Percentiles rank a stretch among this genome's conserved stretches.
phyloP scores from a whole-genome alignment of 345 rosid genomes.

The Murraya koenigii region DNA sequence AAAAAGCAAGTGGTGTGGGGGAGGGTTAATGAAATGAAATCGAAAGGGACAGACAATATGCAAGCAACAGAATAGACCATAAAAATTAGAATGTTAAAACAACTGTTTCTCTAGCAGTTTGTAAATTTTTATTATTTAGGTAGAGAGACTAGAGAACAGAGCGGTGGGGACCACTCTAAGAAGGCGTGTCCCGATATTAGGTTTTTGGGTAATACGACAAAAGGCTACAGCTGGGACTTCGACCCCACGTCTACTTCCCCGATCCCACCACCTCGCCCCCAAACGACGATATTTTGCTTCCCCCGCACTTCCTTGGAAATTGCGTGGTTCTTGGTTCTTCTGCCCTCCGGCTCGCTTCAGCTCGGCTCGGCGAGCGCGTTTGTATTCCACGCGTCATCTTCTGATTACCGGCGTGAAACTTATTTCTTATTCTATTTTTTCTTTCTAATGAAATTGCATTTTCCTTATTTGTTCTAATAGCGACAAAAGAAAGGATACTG shows the following conservation, averaged over 20 bases:
- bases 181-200: slow-evolving; percentile 27
- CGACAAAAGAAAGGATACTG: too few species aligned
- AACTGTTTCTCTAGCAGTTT: slow-evolving; percentile 6
- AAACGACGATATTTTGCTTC: not conserved
- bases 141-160: not conserved
- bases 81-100: not conserved
- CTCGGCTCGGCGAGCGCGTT: too few species aligned
- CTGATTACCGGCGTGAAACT: too few species aligned
- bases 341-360: too few species aligned
- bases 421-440: too few species aligned
- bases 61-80: not conserved
- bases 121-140: not conserved
- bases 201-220: slow-evolving; percentile 29
- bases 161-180: slow-evolving; percentile 24
- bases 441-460: too few species aligned
- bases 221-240: slow-evolving; percentile 36
- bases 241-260: slow-evolving; percentile 34
- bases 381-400: not conserved
- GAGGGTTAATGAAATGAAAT: not conserved
- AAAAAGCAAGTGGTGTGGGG: not conserved
- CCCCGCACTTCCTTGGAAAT: not conserved
- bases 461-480: too few species aligned
- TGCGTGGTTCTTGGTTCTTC: not conserved
- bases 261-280: not conserved
- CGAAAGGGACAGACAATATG: slow-evolving; percentile 26